Evolutionary conservation across 1,284 basidiomycete genomes (phyloP).

Genomic region (Inonotus hispidus): DNA sequence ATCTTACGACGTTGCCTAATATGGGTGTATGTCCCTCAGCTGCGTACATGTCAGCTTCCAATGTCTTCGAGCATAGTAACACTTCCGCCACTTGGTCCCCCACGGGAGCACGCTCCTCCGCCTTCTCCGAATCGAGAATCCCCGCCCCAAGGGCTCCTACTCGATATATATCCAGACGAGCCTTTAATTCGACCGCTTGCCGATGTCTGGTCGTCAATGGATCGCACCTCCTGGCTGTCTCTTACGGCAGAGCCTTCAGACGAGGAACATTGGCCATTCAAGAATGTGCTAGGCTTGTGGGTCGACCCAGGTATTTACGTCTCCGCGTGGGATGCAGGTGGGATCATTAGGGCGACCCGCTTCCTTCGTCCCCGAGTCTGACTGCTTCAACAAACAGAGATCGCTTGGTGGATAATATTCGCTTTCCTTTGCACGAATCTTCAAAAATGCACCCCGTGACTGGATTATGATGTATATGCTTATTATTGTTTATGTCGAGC

Average conservation of each 20-base stretch:
- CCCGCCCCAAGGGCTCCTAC: not conserved
- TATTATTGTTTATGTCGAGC: not conserved
- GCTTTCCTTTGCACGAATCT: not conserved
- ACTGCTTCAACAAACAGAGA: too few species aligned
- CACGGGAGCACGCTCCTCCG: not conserved
- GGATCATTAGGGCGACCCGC: not conserved
- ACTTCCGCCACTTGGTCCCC: not conserved
- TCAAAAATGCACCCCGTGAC: not conserved
- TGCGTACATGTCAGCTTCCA: not conserved
- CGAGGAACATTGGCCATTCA: not conserved
- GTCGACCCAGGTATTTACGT: not conserved
- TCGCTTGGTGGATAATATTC: not conserved
- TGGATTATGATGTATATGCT: not conserved
- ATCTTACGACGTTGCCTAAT: not conserved
- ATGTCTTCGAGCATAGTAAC: not conserved
- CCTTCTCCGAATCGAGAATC: not conserved
- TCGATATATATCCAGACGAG: not conserved
- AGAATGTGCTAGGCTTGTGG: slow-evolving; percentile 3
- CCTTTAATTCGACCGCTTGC: not conserved
- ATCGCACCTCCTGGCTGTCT: not conserved
- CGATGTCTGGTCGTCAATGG: slow-evolving; percentile 1
- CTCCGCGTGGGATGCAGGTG: not conserved
- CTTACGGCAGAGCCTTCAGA: not conserved
- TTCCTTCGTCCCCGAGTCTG: not conserved
- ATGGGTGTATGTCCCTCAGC: not conserved